Conservation (phyloP, 495 filamentous ascomycete genomes). For the Extremus antarcticus region DNA sequence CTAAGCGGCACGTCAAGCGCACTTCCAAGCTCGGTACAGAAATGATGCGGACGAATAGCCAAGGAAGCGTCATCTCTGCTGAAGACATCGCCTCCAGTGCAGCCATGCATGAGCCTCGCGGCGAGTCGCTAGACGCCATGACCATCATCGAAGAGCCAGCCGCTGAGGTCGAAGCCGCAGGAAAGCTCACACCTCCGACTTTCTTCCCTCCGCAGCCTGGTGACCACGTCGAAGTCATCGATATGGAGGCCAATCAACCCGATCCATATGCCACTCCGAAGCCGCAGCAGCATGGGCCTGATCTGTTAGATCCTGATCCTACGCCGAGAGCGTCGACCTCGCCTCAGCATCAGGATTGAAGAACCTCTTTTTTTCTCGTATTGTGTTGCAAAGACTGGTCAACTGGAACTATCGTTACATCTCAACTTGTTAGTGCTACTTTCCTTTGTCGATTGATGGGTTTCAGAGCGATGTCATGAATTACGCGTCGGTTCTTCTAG, state of each 20-base stretch:
- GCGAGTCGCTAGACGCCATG: slow-evolving; percentile 4
- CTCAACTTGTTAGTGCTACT: not conserved
- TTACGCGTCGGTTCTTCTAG: not conserved
- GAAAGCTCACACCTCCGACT: slow-evolving; percentile 35
- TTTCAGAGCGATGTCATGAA: not conserved
- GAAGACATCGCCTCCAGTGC: slow-evolving; percentile 26
- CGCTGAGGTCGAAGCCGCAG: slow-evolving; percentile 15
- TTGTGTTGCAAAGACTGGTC: not conserved
- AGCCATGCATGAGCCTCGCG: slow-evolving; percentile 21
- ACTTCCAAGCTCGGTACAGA: slow-evolving; percentile 75
- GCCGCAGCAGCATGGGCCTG: slow-evolving; percentile 4
- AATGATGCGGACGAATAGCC: slow-evolving; percentile 92
- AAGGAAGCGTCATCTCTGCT: slow-evolving; percentile 61
- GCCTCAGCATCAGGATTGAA: slow-evolving; percentile 11
- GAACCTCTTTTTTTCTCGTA: not conserved
- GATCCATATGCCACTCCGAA: slow-evolving; percentile 18
- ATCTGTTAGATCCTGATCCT: slow-evolving; percentile 15
- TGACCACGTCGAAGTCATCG: slow-evolving; percentile 29
- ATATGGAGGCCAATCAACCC: slow-evolving; percentile 23
- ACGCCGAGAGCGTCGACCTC: slow-evolving; percentile 18
- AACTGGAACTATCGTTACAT: not conserved
- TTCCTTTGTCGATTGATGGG: not conserved
- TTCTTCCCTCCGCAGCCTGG: slow-evolving; percentile 31
- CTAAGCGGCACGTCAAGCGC: slow-evolving; percentile 37
- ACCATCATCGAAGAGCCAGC: slow-evolving; percentile 22